Base-by-base conservation (phyloP, 139 green algal species). In the Trebouxia sp. region DNA sequence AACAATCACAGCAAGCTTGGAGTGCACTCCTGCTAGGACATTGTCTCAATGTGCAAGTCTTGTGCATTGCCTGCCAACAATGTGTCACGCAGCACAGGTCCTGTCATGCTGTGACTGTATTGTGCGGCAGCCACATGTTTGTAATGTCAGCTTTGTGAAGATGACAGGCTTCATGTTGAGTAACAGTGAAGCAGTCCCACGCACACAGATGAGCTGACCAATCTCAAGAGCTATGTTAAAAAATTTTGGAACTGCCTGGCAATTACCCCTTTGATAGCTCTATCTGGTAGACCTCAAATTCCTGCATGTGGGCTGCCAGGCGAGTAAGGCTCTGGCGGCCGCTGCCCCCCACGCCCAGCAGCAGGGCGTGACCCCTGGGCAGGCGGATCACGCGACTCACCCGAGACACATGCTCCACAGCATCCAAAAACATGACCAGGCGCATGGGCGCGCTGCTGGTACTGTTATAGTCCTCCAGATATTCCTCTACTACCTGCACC, bases 281-380 rank as follows among this genome's bases (percentile, higher is more conserved):
- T 37, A 97, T 95, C 80, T 92, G 83, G 37, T 87, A 87, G 12
- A 88, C 69, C 6, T 91, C 85, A 32, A 85, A 89, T 32, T 89
- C 89, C 69, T 94, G 88, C 83, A 96, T 89, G 83, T 86, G 89
- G 6, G 90, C 83, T 3, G 91, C 92, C 84, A 97, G 94, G 56
- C 90, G 88, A 15, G 94, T 95, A 39, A 96, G 82, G 62, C 81
- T 91, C 79, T 89, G 87, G 85, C 95, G 95, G 78, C 94, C 94
- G 45, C 65, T 87, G 75, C 70, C 85, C 75, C 94, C 41, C 20
- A 51, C 37, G 4, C 94, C 94, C 43, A 97, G 87, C 53, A 97
- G 85, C 89, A 97, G 91, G 15, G 91, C 92, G 83, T 97, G 94
- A 67, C 94, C 94, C 22, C 91, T 85, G 11, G 93, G 93, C 85